Base-by-base conservation (phyloP, 441 rosid species). In the Pelargonium hybrid region DNA sequence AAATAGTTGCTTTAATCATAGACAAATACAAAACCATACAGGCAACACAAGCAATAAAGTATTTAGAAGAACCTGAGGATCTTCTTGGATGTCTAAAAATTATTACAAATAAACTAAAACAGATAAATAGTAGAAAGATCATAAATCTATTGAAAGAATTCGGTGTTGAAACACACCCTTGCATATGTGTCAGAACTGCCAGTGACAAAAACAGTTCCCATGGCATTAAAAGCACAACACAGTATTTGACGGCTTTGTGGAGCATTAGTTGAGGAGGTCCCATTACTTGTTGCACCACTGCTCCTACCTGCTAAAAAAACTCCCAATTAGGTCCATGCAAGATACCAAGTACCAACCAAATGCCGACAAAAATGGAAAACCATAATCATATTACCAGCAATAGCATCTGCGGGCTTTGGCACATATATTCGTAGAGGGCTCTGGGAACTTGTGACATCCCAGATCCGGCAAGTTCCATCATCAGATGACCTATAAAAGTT, bases 401-500 rank as follows among this genome's bases (percentile, higher is more conserved):
- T 78, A 79, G 80, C 75, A 82, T 84, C 93, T 65, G 86, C 83
- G 71, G 98, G 93, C 81, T 86, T 88, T 41, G 99, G 98, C 74
- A 81, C 84, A 74, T 87, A 96, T 71, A 91, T 83, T 59, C 96
- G 89, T 37, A 96, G 92, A 73, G 80, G 61, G 75, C 85, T 74
- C 61, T 86, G 87, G 31, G 97, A 81, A 82, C 76, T 70, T 77
- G 94, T 86, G 76, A 96, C 96, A 87, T 96, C 99, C 99, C 98
- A 96, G 78, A 96, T 85, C 83, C 99, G 90, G 78, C 99, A 96
- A 66, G 99, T 96, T 75, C 99, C 98, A 80, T 96, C 99, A 83
- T 96, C 98, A 13, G 99, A 93, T 66, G 99, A 93, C 78, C 98
- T 93, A 82, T 79, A 87, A 11, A 54, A 59, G 15, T 63, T 37